Evolutionary conservation across 192 early-diverging fungal species (phyloP).

Genomic region (Coemansia sp.): DNA sequence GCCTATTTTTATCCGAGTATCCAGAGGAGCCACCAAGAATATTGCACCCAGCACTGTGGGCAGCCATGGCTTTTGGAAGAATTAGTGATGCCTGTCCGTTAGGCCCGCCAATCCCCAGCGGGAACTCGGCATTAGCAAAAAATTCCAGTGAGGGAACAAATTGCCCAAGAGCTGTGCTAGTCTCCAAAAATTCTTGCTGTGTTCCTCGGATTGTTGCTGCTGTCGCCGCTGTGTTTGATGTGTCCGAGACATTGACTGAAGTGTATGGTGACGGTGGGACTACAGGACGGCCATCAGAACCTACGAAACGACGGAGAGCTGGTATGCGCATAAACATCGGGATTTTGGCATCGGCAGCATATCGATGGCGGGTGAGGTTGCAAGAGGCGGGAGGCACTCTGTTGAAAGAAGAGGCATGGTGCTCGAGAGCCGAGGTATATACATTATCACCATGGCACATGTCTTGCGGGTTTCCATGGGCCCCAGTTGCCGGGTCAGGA

Average conservation of each 20-base stretch:
- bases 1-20: not conserved
- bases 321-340: constrained; percentile 10
- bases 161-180: constrained; percentile 23
- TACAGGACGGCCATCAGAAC: constrained; percentile 27
- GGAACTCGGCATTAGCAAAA: constrained; percentile 53
- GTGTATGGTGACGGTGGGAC: constrained; percentile 49
- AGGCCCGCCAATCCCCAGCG: constrained; percentile 45
- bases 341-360: not conserved
- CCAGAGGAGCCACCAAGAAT: not conserved
- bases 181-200: not conserved
- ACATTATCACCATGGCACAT: not conserved
- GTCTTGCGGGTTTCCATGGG: not conserved
- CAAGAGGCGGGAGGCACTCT: not conserved
- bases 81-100: constrained; percentile 44
- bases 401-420: not conserved
- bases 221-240: not conserved
- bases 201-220: not conserved
- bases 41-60: not conserved
- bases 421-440: not conserved
- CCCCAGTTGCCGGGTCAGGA: not conserved
- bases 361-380: not conserved
- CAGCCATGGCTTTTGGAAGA: constrained; percentile 19
- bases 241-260: constrained; percentile 20
- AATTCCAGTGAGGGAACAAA: constrained; percentile 54
- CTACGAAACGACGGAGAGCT: constrained; percentile 10